Evolutionary conservation across 1,284 basidiomycete genomes (phyloP).

Genomic region (Taiwanofungus camphoratus): DNA sequence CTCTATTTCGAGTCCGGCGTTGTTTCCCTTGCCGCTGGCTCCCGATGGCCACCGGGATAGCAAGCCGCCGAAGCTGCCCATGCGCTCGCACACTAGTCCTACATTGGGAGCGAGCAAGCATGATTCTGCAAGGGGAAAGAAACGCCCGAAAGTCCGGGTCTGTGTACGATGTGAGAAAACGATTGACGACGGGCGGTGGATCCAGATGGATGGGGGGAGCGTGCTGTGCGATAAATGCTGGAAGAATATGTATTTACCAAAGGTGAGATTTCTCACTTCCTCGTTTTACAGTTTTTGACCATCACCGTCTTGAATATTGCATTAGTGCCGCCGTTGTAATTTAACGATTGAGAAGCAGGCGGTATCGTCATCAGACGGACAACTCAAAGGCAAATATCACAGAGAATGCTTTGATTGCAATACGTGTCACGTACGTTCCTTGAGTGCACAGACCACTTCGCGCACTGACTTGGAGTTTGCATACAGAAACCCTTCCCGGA

Average conservation of each 20-base stretch:
- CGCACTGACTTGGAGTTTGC: no score
- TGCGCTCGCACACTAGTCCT: slow-evolving; percentile 47
- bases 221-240: slow-evolving; percentile 82
- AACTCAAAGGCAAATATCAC: slow-evolving; percentile 91
- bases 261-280: slow-evolving; percentile 40
- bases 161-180: slow-evolving; percentile 65
- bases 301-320: slow-evolving; percentile 5
- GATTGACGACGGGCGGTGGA: slow-evolving; percentile 79
- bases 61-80: slow-evolving; percentile 46
- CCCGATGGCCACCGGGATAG: slow-evolving; percentile 28
- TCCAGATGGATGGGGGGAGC: slow-evolving; percentile 70
- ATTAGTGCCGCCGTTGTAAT: slow-evolving; percentile 78
- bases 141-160: slow-evolving; percentile 32
- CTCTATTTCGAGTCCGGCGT: slow-evolving; percentile 18
- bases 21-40: slow-evolving; percentile 25
- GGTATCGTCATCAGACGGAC: slow-evolving; percentile 86
- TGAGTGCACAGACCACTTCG: slow-evolving; percentile 7
- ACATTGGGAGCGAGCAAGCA: slow-evolving; percentile 31
- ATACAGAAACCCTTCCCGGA: slow-evolving; percentile 80
- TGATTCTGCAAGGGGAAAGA: slow-evolving; percentile 23
- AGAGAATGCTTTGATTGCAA: slow-evolving; percentile 84
- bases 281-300: background rate
- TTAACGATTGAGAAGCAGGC: slow-evolving; percentile 84
- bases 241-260: slow-evolving; percentile 92
- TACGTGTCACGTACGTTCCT: slow-evolving; percentile 59